phyloP scores from a whole-genome alignment of 331 rosid species.

The Pyrus hybrid region DNA sequence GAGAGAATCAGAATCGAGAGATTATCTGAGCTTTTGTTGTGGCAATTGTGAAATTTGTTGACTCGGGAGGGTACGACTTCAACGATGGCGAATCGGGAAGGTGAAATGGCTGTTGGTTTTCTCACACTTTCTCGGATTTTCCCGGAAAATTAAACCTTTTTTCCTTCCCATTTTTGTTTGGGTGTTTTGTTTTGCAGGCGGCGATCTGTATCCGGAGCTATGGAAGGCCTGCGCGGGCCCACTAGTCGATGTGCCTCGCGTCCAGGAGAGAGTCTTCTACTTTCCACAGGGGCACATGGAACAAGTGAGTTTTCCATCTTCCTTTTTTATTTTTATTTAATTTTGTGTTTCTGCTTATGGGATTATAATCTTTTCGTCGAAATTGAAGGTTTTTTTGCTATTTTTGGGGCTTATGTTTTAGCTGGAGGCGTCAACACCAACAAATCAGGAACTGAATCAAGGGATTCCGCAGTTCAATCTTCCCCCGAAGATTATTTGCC shows the following conservation, averaged over 20 bases:
- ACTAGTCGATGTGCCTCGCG: slow-evolving; percentile 70
- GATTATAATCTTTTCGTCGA: neutral
- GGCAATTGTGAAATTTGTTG: neutral
- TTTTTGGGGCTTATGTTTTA: slow-evolving; percentile 14
- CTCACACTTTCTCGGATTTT: neutral
- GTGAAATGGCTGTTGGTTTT: slow-evolving; percentile 21
- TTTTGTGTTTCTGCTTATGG: neutral
- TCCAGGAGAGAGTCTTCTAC: slow-evolving; percentile 60
- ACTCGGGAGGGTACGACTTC: slow-evolving; percentile 23
- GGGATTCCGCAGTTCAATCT: slow-evolving; percentile 64
- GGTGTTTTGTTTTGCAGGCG: slow-evolving; percentile 20
- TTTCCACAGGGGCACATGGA: slow-evolving; percentile 98
- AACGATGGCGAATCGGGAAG: slow-evolving; percentile 67
- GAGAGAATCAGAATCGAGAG: neutral
- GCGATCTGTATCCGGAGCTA: slow-evolving; percentile 57
- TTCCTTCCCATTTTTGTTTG: neutral
- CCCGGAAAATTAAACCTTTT: neutral
- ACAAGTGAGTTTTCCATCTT: slow-evolving; percentile 39
- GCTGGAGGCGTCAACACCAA: slow-evolving; percentile 81
- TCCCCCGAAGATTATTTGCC: slow-evolving; percentile 64
- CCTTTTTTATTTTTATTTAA: neutral
- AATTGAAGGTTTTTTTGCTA: neutral
- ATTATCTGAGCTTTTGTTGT: neutral
- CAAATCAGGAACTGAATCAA: slow-evolving; percentile 69
- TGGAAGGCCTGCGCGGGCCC: slow-evolving; percentile 96